phyloP scores from a whole-genome alignment of 208 protist genomes.

The Leishmania gerbilli region DNA sequence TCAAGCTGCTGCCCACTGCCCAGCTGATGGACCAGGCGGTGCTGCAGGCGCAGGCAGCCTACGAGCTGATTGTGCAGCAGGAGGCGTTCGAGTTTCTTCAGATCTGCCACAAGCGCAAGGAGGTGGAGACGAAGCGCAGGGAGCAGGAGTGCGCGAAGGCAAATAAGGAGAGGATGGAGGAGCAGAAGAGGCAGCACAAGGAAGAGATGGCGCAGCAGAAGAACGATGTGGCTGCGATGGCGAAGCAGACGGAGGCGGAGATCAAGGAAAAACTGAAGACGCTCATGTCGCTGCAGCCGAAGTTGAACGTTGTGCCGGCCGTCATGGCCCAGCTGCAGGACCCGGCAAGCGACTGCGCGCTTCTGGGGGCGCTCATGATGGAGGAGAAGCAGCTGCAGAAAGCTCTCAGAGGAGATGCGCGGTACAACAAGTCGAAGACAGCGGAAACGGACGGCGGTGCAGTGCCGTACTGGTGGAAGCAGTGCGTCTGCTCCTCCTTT shows the following conservation, averaged over 20 bases:
- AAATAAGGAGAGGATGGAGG: slow-evolving; percentile 46
- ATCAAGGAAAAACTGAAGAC: slow-evolving; percentile 50
- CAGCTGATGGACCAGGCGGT: slow-evolving; percentile 62
- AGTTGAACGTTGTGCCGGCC: slow-evolving; percentile 36
- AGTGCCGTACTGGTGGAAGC: slow-evolving; percentile 54
- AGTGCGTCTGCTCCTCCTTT: slow-evolving; percentile 63
- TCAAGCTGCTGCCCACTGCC: slow-evolving; percentile 63
- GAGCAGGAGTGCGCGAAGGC: slow-evolving; percentile 35
- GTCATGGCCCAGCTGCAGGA: slow-evolving; percentile 56
- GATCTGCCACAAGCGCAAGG: slow-evolving; percentile 49
- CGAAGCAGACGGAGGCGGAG: slow-evolving; percentile 54
- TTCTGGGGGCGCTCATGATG: slow-evolving; percentile 67
- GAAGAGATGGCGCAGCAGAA: slow-evolving; percentile 52
- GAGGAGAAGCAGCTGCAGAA: slow-evolving; percentile 65
- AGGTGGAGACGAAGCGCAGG: slow-evolving; percentile 44
- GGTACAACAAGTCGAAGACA: slow-evolving; percentile 57
- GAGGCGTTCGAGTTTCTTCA: slow-evolving; percentile 43
- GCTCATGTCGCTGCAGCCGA: slow-evolving; percentile 59
- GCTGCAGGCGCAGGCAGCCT: slow-evolving; percentile 46
- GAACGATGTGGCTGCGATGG: slow-evolving; percentile 21
- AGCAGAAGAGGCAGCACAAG: slow-evolving; percentile 54
- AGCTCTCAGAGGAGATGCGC: slow-evolving; percentile 54
- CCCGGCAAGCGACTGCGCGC: slow-evolving; percentile 36
- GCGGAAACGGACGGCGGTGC: slow-evolving; percentile 51
- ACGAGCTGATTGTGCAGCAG: slow-evolving; percentile 50